Evolutionary conservation across 2,329 filamentous ascomycete genomes (phyloP).

Genomic region (Verticillium dahliae): DNA sequence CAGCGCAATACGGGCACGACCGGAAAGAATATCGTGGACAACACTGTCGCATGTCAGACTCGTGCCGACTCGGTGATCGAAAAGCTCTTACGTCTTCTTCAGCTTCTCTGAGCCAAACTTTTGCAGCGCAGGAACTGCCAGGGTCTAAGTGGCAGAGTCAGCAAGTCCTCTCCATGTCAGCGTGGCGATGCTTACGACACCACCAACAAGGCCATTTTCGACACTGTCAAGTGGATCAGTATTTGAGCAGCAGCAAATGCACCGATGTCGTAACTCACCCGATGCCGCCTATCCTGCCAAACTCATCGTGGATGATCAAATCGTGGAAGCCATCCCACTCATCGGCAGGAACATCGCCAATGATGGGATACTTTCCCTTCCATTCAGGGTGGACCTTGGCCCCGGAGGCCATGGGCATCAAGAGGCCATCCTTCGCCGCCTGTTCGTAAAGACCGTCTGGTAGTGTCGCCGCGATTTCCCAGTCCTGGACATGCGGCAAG

Average conservation of each 20-base stretch:
- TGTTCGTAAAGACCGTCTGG: slow-evolving; percentile 4
- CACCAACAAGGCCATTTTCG: slow-evolving; percentile 8
- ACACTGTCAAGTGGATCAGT: slow-evolving; percentile 10
- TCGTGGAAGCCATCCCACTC: slow-evolving; percentile 32
- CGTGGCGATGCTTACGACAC: background rate
- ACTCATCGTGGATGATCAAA: slow-evolving; percentile 26
- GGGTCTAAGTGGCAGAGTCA: slow-evolving; percentile 1
- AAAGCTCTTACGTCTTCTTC: slow-evolving; percentile 17
- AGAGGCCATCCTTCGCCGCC: slow-evolving; percentile 6
- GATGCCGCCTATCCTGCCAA: slow-evolving; percentile 18
- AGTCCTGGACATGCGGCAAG: slow-evolving; percentile 5
- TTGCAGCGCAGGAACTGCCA: slow-evolving; percentile 13
- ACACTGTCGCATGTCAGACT: slow-evolving; percentile 6
- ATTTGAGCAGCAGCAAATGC: too few species aligned
- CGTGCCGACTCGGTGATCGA: slow-evolving; percentile 14
- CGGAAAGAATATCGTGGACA: slow-evolving; percentile 26
- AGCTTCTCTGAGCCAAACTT: slow-evolving; percentile 15
- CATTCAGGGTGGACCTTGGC: slow-evolving; percentile 2
- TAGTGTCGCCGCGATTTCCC: slow-evolving; percentile 4
- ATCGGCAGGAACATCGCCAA: slow-evolving; percentile 14
- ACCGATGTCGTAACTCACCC: slow-evolving; percentile 3
- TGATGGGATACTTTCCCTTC: slow-evolving; percentile 14
- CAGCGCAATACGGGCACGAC: slow-evolving; percentile 20
- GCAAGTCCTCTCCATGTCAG: background rate
- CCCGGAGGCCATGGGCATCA: slow-evolving; percentile 9